Evolutionary conservation across 1,139 yeast genomes (phyloP), one percentile per base, ranked within the genome.

Genomic region (Yamadazyma jaroonii): DNA sequence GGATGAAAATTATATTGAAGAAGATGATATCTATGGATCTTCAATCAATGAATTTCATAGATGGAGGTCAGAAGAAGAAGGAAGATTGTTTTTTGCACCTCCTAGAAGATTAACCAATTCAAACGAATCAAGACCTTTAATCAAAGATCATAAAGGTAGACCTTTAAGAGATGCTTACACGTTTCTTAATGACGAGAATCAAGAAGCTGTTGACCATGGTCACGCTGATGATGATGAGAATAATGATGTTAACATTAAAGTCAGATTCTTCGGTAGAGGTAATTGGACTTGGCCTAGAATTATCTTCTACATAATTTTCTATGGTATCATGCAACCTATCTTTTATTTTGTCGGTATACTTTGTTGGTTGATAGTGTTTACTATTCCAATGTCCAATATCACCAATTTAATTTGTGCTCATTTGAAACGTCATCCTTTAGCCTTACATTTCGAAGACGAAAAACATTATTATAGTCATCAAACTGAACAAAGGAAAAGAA

Each of bases 301-400:
- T 31, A 57, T 82, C 11, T 92, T 89, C 54, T 92, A 81, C 54
- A n/a, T 81, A 3, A 77, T 78, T 51, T 90, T 81, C 56, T 89
- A 90, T 53, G 50, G 75, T 3, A 48, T 86, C 5, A 56, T 90
- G 29, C 85, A 81, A 46, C 97, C 97, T 1, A 53, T 85, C 4
- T 67, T 84, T 22, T 61, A 70, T 25, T 2, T 74, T 1, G 67
- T 88, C 8, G 76, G 86, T 4, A 47, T 77, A 1, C 37, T 82
- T 5, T 78, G 95, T 50, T 92, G 96, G 96, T 57, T 92, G 28
- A 62, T 79, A 27, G 96, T 90, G 1, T 85, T 92, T 58, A 81
- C 96, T 3, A 88, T 92, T 34, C 98, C 98, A 27, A 89, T 92
- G 95, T 81, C 95, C 13, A 88, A 88, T 42, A 67, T 79, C 42